Evolutionary conservation across 2,329 filamentous ascomycete genomes (phyloP), one percentile per base, ranked within the genome.

Genomic region (Aureobasidium musti): DNA sequence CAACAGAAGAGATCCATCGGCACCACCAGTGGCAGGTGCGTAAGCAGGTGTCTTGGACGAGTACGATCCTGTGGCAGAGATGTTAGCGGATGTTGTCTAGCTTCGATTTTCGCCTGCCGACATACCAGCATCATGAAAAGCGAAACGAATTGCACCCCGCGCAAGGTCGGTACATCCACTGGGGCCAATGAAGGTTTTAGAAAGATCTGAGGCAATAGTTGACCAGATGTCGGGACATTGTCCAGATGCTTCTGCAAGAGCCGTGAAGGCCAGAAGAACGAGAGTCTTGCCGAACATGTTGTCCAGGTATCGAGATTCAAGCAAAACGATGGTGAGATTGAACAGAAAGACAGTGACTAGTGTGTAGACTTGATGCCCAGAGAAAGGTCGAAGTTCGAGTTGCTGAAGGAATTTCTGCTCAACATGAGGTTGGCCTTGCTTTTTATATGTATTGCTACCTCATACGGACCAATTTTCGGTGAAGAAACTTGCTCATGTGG

Each of bases 1-100:
- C 21, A 82, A 72, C 2, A 82, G 71, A 17, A 83, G 72, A 13
- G 79, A 81, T 6, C 81, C 82, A 67, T 83, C 81, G 0, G 80
- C 81, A 13, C 82, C 81, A 26, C 80, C 80, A 63, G 73, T 76
- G 6, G 71, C 72, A 2, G 72, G 77, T 72, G 69, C 65, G 26
- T 71, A 70, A 37, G 66, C 65, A 4, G 69, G 69, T 7, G 68
- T 53, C 39, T 69, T 71, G 23, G 65, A 64, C 8, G 70, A 72
- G 57, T 69, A 73, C 14, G 69, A 59, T 10, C 69, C 71, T 26
- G 21, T 30, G 28, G 5, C 13, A 3, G 3, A 17, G 13, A 30
- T 6, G 19, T 53, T 11, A 56, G 37, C 13, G 14, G 3, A 6
- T 23, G n/a, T n/a, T 35, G 43, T 14, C 14, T 2, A 26, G 13